Evolutionary conservation across 805 yeast species (phyloP), one percentile per base, ranked within the genome.

Genomic region (Saturnispora besseyi): DNA sequence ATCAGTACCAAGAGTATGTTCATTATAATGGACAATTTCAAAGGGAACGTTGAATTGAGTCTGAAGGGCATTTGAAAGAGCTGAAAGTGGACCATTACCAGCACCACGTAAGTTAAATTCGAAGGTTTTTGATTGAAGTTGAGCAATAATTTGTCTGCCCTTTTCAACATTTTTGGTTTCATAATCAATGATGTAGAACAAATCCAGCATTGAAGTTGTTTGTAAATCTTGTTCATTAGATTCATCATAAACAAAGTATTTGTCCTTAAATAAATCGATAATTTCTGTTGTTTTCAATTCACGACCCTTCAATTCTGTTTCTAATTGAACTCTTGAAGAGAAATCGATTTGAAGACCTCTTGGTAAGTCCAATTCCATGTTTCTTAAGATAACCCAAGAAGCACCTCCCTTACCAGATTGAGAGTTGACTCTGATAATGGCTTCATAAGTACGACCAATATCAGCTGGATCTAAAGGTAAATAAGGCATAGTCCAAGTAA

Each of bases 331-430:
- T 41, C 75, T 74, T 55, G 73, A 77, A 30, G 90, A 83, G 63
- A 83, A 86, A 38, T 82, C 84, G 40, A 85, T 79, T 69, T 86
- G 95, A 61, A 86, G 71, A 37, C 84, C 84, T 64, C 91, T 78
- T 40, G 95, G 95, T 57, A 87, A 75, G 63, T 86, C 95, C 51
- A 86, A 76, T 59, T 83, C 91, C 65, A 87, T 74, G 56, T 78
- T 76, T 56, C 87, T 75, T 62, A 86, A 72, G 61, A 86, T 83
- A 56, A 87, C 82, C 93, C 95, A 86, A 5, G 95, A 87, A 10
- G 91, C 84, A 57, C 95, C 95, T 60, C 95, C 95, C 68, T 86
- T 86, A 54, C 95, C 95, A 26, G 87, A 78, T 68, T 86, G 95
- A 11, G 93, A 85, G 68, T 86, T 86, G 64, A 86, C 93, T 62